Base-by-base conservation (phyloP, 495 filamentous ascomycete species). In the Talaromyces trachyspermus region DNA sequence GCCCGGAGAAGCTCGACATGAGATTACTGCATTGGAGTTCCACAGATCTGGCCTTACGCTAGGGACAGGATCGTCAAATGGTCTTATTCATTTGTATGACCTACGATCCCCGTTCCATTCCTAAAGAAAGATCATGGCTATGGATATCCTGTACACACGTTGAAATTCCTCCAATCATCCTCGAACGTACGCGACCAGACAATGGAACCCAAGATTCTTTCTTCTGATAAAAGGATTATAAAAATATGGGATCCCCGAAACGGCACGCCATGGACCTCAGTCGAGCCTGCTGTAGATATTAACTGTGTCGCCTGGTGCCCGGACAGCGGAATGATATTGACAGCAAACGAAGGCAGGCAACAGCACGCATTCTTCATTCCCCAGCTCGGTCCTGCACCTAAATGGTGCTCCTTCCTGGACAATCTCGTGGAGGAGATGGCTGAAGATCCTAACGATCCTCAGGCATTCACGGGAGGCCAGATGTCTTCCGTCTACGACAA, bases 381-480 rank as follows among this genome's bases (percentile, higher is more conserved):
- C 0, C 89, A 90, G 53, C 78, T 96, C 24, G 89, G 89, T 4
- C 86, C 92, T 9, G 89, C 92, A 1, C 94, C 94, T 0, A 85
- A 76, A 54, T 99, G 94, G 94, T 97, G 94, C 59, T 81, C 84
- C 7, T 96, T 97, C 79, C 70, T 99, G 25, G 94, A 99, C 59
- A 95, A 91, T 57, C 75, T 98, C 43, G 94, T 95, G 12, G 94
- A 99, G 64, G 94, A 99, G 60, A 96, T 99, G 88, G 91, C 90
- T 2, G 90, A 94, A 59, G 76, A 83, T 49, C 71, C 69, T 11
- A 77, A 80, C 53, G 84, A 88, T 52, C 83, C 84, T 3, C 80
- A 78, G 50, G 78, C 81, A 5, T 87, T 79, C 54, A 69, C 54
- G 41, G 61, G 59, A 30, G 59, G 65, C 23, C 64, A 70, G 26